These are phyloP conservation scores for Geranium brycei DNA, from an alignment of 345 rosid genomes.

Conservation along the genomic window DNA sequence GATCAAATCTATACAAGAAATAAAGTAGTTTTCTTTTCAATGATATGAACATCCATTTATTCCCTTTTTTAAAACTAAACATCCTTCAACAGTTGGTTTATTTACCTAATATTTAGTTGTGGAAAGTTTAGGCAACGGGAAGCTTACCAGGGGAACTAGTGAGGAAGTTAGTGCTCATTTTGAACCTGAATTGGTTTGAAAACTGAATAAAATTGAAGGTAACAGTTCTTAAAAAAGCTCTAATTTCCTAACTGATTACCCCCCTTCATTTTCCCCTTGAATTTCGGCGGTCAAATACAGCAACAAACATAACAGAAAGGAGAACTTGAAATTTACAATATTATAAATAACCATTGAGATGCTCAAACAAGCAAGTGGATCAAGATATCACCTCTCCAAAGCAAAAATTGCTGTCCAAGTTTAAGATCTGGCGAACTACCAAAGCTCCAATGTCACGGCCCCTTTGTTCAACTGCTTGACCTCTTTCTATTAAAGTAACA, in stretches of 20 bases:
- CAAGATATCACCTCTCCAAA: slow-evolving; percentile 75
- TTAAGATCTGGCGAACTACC: slow-evolving; percentile 60
- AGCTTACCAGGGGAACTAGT: no score
- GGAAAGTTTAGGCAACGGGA: no score
- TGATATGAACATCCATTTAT: no score
- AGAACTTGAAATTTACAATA: background rate
- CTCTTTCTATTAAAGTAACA: slow-evolving; percentile 86
- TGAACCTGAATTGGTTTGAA: no score
- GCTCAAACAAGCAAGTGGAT: slow-evolving; percentile 21
- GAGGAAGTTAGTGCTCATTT: no score
- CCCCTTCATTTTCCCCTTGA: background rate
- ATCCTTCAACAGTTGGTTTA: no score
- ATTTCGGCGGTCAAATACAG: background rate
- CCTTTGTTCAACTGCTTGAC: slow-evolving; percentile 84
- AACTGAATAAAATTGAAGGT: no score
- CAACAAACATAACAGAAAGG: background rate
- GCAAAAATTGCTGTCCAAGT: slow-evolving; percentile 92
- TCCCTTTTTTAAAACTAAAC: no score
- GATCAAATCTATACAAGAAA: no score
- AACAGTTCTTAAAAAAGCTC: no score
- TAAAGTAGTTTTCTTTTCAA: no score
- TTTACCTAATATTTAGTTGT: no score
- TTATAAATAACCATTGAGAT: background rate
- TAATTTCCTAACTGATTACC: background rate
- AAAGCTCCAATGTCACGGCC: slow-evolving; percentile 92